A percentile compares a stretch with the other conserved stretches of the same genome.
Evolutionary conservation across 2,329 filamentous ascomycete species (phyloP).

Genomic region (Fusarium graminum): DNA sequence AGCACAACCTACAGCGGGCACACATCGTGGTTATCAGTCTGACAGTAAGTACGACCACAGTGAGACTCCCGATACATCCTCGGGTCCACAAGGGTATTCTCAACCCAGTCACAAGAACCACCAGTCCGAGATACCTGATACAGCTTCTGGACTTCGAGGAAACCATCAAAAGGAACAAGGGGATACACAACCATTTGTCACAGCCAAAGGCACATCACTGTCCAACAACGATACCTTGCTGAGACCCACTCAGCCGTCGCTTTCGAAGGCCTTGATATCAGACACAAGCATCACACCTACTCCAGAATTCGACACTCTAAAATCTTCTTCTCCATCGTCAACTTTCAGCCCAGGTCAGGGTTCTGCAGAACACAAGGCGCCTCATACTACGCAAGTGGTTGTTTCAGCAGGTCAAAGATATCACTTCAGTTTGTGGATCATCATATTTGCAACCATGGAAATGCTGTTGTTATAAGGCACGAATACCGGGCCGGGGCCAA

Average conservation of each 20-base stretch:
- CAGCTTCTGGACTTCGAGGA: background rate
- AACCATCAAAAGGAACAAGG: background rate
- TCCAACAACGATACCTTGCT: accelerated
- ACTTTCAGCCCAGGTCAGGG: accelerated
- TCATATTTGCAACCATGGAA: too few relatives aligned
- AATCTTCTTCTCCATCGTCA: background rate
- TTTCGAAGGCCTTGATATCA: background rate
- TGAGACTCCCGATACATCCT: accelerated
- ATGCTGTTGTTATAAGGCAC: too few relatives aligned
- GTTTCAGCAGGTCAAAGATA: background rate
- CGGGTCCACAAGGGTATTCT: background rate
- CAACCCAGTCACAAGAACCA: background rate
- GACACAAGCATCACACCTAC: accelerated
- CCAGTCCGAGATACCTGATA: background rate
- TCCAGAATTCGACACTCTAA: background rate
- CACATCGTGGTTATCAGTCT: background rate
- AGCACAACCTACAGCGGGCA: background rate
- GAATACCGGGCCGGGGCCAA: too few relatives aligned
- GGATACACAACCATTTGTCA: background rate
- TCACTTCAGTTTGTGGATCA: background rate
- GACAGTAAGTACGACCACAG: too few relatives aligned
- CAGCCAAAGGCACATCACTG: background rate
- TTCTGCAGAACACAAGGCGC: background rate
- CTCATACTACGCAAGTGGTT: background rate
- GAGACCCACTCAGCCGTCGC: accelerated